Evolutionary conservation across 192 early-diverging fungal genomes (phyloP).

Genomic region (Umbelopsis sp.): DNA sequence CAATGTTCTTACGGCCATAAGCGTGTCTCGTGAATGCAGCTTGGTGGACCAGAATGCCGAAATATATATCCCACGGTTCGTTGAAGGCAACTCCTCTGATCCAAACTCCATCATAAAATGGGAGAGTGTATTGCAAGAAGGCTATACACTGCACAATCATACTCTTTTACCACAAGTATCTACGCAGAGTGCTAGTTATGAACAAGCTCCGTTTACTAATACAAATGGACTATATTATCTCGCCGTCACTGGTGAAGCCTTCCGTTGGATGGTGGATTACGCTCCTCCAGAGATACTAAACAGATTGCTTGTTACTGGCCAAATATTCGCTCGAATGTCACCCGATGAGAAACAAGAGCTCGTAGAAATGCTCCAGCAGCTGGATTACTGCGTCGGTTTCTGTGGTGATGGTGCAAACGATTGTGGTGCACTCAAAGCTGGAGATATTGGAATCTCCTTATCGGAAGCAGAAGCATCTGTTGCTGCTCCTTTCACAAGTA

Average conservation of each 20-base stretch:
- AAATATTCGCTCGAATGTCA: slow-evolving; percentile 97
- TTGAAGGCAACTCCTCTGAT: slow-evolving; percentile 47
- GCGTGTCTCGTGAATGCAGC: slow-evolving; percentile 91
- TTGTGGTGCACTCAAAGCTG: slow-evolving; percentile 93
- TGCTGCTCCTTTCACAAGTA: slow-evolving; percentile 96
- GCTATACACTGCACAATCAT: slow-evolving; percentile 41
- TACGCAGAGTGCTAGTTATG: background rate
- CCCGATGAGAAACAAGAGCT: slow-evolving; percentile 97
- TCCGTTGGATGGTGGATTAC: slow-evolving; percentile 92
- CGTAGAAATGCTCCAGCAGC: slow-evolving; percentile 84
- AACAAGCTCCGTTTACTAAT: background rate
- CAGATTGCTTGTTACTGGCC: slow-evolving; percentile 87
- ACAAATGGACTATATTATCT: slow-evolving; percentile 63
- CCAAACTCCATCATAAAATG: slow-evolving; percentile 65
- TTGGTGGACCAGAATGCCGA: slow-evolving; percentile 75
- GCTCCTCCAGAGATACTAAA: slow-evolving; percentile 59
- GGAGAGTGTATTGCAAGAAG: slow-evolving; percentile 63
- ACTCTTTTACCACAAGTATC: slow-evolving; percentile 38
- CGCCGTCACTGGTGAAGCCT: slow-evolving; percentile 95
- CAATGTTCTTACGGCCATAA: slow-evolving; percentile 94
- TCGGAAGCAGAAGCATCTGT: slow-evolving; percentile 98
- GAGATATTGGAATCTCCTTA: slow-evolving; percentile 94
- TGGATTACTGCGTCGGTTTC: slow-evolving; percentile 95
- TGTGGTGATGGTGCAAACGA: slow-evolving; percentile 99
- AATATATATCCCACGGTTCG: slow-evolving; percentile 82